Conservation (phyloP, 371 early-diverging fungal species). For the Mortierella sp. region DNA sequence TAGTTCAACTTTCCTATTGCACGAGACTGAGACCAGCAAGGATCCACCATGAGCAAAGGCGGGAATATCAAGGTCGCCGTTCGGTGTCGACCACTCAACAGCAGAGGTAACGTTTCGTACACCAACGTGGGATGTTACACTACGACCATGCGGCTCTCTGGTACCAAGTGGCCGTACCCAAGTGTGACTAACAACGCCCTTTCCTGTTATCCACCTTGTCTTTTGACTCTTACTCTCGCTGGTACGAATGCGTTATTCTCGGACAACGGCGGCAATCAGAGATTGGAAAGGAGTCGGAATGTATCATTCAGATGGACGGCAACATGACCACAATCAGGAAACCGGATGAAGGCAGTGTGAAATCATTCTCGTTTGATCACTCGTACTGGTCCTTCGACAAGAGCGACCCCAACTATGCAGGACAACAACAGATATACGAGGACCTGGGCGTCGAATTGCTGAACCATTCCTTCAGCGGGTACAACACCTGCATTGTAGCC, state of each 20-base stretch:
- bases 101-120: slow-evolving; percentile 66
- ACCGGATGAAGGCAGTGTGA: slow-evolving; percentile 61
- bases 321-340: slow-evolving; percentile 73
- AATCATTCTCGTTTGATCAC: slow-evolving; percentile 84
- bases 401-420: slow-evolving; percentile 71
- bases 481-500: slow-evolving; percentile 91
- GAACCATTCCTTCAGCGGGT: slow-evolving; percentile 89
- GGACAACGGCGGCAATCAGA: slow-evolving; percentile 51
- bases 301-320: slow-evolving; percentile 76
- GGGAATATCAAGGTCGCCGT: slow-evolving; percentile 84
- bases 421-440: slow-evolving; percentile 80
- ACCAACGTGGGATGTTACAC: too few species aligned
- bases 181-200: too few species aligned
- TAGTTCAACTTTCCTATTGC: not conserved
- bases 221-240: not conserved
- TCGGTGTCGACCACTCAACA: slow-evolving; percentile 80
- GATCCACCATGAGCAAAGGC: slow-evolving; percentile 43
- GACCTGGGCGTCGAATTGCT: slow-evolving; percentile 81
- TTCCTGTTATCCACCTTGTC: not conserved
- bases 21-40: not conserved
- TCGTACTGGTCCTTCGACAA: slow-evolving; percentile 87
- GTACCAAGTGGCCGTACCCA: too few species aligned
- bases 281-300: slow-evolving; percentile 70
- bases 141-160: too few species aligned
- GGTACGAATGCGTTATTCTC: too few species aligned